These are phyloP conservation scores for Posidonia oceanica DNA, from an alignment of 116 monocot species.

Conservation along the genomic window DNA sequence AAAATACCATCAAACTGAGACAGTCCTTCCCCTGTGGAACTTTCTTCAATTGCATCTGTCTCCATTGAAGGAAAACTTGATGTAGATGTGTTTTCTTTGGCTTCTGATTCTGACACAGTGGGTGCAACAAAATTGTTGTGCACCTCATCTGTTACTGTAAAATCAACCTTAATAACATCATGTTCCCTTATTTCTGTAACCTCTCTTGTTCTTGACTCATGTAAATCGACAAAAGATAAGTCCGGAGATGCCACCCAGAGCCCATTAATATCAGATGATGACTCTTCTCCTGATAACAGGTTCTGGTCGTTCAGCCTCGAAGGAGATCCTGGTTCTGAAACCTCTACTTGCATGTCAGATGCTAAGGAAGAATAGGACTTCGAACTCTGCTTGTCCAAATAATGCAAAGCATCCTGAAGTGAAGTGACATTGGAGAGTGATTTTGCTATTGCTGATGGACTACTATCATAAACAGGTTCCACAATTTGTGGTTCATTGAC, in stretches of 20 bases:
- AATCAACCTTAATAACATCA: constrained; percentile 20
- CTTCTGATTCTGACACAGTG: not conserved
- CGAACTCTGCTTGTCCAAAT: constrained; percentile 14
- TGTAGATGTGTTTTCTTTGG: not conserved
- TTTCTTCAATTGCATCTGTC: not conserved
- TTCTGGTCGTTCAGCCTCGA: constrained; percentile 1
- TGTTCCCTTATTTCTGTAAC: constrained; percentile 17
- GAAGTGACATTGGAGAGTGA: constrained; percentile 13
- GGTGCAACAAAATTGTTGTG: not conserved
- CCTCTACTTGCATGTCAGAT: constrained; percentile 14
- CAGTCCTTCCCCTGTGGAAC: not conserved
- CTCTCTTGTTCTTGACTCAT: constrained; percentile 25
- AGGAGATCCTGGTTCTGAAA: constrained; percentile 13
- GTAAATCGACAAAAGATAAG: constrained; percentile 18
- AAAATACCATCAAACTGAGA: not conserved
- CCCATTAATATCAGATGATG: constrained; percentile 6
- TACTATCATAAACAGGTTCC: constrained; percentile 34
- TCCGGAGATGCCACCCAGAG: constrained; percentile 16
- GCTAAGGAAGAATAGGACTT: constrained; percentile 12
- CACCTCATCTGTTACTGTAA: constrained; percentile 9
- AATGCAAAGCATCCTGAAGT: constrained; percentile 18
- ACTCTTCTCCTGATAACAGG: constrained; percentile 10
- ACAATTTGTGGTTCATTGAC: constrained; percentile 14
- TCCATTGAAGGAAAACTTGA: constrained; percentile 9
- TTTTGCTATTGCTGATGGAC: constrained; percentile 25